These are phyloP conservation scores for Leptographium flavum DNA, from an alignment of 2,329 filamentous ascomycete species.

Conservation along the genomic window DNA sequence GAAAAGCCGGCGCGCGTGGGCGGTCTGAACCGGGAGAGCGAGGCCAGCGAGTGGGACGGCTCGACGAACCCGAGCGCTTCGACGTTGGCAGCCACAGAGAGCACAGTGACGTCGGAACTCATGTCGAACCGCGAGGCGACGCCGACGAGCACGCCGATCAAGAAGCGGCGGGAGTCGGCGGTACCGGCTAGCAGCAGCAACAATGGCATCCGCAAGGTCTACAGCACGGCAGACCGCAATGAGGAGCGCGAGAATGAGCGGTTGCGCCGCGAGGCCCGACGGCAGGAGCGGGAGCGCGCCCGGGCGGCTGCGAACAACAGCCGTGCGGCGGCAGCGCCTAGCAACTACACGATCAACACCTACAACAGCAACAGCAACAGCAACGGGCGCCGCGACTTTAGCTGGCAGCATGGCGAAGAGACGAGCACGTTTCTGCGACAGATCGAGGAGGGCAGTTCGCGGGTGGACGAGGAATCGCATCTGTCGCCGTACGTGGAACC, in stretches of 20 bases:
- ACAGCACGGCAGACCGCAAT: slow-evolving; percentile 43
- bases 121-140: slow-evolving; percentile 42
- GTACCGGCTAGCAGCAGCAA: neutral
- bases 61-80: slow-evolving; percentile 52
- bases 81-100: slow-evolving; percentile 11
- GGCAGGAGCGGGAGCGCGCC: slow-evolving; percentile 35
- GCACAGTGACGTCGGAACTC: slow-evolving; percentile 45
- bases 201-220: slow-evolving; percentile 48
- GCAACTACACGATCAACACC: too few relatives aligned
- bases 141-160: slow-evolving; percentile 38
- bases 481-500: slow-evolving; percentile 13
- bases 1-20: slow-evolving; percentile 80
- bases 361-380: slow-evolving; percentile 17
- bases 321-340: neutral
- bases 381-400: slow-evolving; percentile 31
- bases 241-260: slow-evolving; percentile 37
- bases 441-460: slow-evolving; percentile 18
- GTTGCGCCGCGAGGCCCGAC: slow-evolving; percentile 40
- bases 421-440: slow-evolving; percentile 13
- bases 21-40: slow-evolving; percentile 70
- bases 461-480: slow-evolving; percentile 11
- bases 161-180: slow-evolving; percentile 15
- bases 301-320: slow-evolving; percentile 14
- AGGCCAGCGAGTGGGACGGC: slow-evolving; percentile 69
- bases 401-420: slow-evolving; percentile 30